Conservation (phyloP, 1,284 basidiomycete species). For the Melampsora abietis-canadensis region DNA sequence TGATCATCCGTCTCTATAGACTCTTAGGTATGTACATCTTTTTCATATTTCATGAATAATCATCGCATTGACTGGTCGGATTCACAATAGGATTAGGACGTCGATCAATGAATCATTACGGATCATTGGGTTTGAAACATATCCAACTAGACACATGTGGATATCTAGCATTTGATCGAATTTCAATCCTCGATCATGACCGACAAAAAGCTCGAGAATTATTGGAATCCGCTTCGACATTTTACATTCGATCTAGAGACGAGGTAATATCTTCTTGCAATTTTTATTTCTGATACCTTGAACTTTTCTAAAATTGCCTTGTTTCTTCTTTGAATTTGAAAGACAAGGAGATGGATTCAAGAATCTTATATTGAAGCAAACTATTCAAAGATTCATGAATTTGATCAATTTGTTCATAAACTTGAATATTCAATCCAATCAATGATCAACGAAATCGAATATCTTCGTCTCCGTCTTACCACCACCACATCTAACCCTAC, state of each 20-base stretch:
- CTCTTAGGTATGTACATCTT: constrained; percentile 62
- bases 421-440: constrained; percentile 24
- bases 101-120: constrained; percentile 73
- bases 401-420: constrained; percentile 21
- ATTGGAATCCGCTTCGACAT: not conserved
- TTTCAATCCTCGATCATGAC: constrained; percentile 8
- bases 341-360: not conserved
- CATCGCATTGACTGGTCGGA: constrained; percentile 9
- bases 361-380: constrained; percentile 3
- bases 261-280: constrained; percentile 5
- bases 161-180: constrained; percentile 60
- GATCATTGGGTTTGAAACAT: constrained; percentile 69
- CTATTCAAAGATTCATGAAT: constrained; percentile 25
- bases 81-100: constrained; percentile 54
- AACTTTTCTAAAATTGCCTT: not conserved
- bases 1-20: constrained; percentile 72
- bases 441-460: constrained; percentile 21
- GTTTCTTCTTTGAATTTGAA: not conserved
- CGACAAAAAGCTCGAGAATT: not conserved
- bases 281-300: not conserved
- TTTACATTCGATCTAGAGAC: constrained; percentile 1
- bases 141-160: constrained; percentile 80
- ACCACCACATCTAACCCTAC: not conserved
- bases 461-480: constrained; percentile 19
- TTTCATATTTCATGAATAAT: not conserved